Evolutionary conservation across 23 red algal genomes (phyloP), one percentile per base, ranked within the genome.

Genomic region (Gracilaria vermiculophylla): DNA sequence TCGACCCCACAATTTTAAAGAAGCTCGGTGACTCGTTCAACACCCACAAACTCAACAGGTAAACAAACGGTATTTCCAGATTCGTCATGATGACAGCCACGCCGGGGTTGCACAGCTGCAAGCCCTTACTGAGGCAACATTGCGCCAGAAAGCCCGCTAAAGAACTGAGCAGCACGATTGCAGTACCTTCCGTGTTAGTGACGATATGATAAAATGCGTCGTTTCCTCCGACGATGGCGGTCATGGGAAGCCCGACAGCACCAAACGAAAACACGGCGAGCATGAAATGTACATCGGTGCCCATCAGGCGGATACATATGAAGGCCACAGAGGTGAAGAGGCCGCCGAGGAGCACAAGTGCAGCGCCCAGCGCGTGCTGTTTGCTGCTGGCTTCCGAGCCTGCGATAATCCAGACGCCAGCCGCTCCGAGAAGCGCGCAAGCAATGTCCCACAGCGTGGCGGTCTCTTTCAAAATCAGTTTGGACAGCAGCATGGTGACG

Each of bases 401-500:
- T 6, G 40, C 67, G 42, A 73, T 73, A 0, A 73, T 16, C 67
- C 67, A 73, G 6, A 73, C 67, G 9, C 67, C 67, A 3, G 47
- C 8, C 13, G 47, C 25, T 23, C 39, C 67, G 23, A 73, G 39
- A 24, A 73, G 2, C 14, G 37, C 6, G 23, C 67, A 73, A 6
- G 25, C n/a, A 9, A 73, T 28, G 25, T 73, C 67, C 39, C 24
- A 48, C 4, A 73, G 20, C 1, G 37, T 48, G 15, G 20, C 13
- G 6, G 6, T 24, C 23, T 73, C 67, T 48, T 73, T 73, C 37
- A 73, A 34, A 47, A 73, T 48, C 17, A 73, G 1, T 40, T 73
- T 73, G 23, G 84, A 76, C 48, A 88, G 36, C 1, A 88, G 27
- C 66, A 88, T 55, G 2, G 84, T 88, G 69, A 78, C 19, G 23